phyloP scores from a whole-genome alignment of 768 basidiomycete species.

The Coprinopsis marcescibilis region DNA sequence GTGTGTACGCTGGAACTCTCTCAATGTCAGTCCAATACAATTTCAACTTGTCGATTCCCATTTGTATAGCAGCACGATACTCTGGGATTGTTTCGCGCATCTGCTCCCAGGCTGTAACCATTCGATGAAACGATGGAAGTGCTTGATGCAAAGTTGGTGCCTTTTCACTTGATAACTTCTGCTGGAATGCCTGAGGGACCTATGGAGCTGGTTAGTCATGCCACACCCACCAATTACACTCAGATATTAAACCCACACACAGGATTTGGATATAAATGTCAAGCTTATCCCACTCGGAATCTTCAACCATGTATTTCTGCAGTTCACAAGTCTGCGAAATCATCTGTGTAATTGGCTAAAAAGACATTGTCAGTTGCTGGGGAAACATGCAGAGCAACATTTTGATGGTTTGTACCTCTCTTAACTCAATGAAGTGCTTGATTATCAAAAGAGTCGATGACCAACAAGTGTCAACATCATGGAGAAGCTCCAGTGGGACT shows the following conservation, averaged over 20 bases:
- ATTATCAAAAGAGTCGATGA: conserved; percentile 26
- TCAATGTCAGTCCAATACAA: conserved; percentile 12
- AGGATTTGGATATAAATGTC: conserved; percentile 19
- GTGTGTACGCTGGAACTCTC: neutral
- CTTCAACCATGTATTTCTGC: conserved; percentile 15
- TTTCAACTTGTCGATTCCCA: conserved; percentile 23
- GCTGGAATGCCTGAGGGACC: conserved; percentile 29
- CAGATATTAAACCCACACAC: conserved; percentile 14
- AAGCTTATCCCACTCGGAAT: conserved; percentile 22
- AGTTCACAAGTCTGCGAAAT: conserved; percentile 17
- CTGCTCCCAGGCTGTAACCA: conserved; percentile 20
- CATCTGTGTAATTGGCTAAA: too few species aligned
- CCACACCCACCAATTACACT: neutral
- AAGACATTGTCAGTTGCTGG: too few species aligned
- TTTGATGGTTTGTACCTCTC: conserved; percentile 16
- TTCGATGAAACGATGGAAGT: conserved; percentile 22
- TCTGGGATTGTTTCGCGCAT: conserved; percentile 10
- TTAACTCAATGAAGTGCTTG: conserved; percentile 19
- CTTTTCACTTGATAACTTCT: conserved; percentile 23
- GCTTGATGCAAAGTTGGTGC: conserved; percentile 23
- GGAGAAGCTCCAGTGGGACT: conserved; percentile 20
- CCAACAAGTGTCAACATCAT: conserved; percentile 25
- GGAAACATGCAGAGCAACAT: too few species aligned
- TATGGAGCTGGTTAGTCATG: conserved; percentile 14
- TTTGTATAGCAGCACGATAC: conserved; percentile 16